These are phyloP conservation scores for Hemisphaericaspora lyxosophila DNA, from an alignment of 1,139 yeast species.

Conservation along the genomic window DNA sequence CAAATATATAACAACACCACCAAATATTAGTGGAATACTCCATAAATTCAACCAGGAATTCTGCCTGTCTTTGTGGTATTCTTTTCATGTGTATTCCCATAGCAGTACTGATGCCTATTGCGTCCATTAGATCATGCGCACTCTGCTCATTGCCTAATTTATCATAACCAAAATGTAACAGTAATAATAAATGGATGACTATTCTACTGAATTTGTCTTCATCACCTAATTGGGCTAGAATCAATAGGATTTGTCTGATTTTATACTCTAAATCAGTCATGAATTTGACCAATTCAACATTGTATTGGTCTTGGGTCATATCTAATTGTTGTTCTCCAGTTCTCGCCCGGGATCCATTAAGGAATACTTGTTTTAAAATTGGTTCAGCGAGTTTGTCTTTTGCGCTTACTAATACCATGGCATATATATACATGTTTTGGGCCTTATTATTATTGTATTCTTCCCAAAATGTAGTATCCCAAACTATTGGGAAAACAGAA, in stretches of 20 bases:
- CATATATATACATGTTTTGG: constrained; percentile 26
- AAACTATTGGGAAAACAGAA: constrained; percentile 34
- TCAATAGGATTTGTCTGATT: constrained; percentile 28
- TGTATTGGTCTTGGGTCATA: constrained; percentile 10
- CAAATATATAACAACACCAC: constrained; percentile 39
- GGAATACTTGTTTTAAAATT: constrained; percentile 22
- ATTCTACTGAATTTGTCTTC: constrained; percentile 33
- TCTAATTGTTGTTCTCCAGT: constrained; percentile 4
- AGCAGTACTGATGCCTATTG: constrained; percentile 30
- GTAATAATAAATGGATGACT: constrained; percentile 29
- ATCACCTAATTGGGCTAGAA: constrained; percentile 37
- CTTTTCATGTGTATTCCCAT: constrained; percentile 34
- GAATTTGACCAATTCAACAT: constrained; percentile 15
- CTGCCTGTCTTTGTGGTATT: constrained; percentile 8
- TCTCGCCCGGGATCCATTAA: constrained; percentile 4
- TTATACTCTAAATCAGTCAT: constrained; percentile 32
- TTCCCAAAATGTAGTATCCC: constrained; percentile 30
- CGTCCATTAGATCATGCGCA: constrained; percentile 34
- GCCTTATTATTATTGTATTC: constrained; percentile 22
- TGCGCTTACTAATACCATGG: constrained; percentile 28
- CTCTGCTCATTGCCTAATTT: constrained; percentile 37
- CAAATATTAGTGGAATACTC: constrained; percentile 31
- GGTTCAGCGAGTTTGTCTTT: constrained; percentile 32
- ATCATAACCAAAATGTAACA: constrained; percentile 30
- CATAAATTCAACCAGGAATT: constrained; percentile 8